Conservation (phyloP, 2,329 filamentous ascomycete species). For the Monosporascus sp. region DNA sequence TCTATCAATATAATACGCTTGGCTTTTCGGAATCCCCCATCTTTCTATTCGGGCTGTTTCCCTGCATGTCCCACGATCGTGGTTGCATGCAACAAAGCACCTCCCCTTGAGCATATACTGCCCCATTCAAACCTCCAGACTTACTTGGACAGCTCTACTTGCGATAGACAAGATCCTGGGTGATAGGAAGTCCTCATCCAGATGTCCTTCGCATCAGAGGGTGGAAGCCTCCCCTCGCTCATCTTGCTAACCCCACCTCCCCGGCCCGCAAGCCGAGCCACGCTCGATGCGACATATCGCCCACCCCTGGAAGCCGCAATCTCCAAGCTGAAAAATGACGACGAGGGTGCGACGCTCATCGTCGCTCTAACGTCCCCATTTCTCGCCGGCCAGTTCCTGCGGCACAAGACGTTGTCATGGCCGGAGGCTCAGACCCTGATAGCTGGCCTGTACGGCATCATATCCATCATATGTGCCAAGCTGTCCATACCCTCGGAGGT, state of each 20-base stretch:
- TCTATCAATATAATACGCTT: no score
- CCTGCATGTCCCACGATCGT: no score
- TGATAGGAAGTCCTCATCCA: no score
- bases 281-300: constrained; percentile 55
- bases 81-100: no score
- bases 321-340: constrained; percentile 36
- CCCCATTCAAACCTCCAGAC: no score
- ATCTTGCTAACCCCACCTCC: constrained; percentile 62
- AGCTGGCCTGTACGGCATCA: constrained; percentile 70
- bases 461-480: constrained; percentile 65
- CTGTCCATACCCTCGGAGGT: constrained; percentile 55
- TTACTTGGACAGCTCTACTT: no score
- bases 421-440: constrained; percentile 65
- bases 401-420: constrained; percentile 56
- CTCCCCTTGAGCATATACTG: no score
- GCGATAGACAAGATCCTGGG: no score
- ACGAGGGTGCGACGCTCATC: constrained; percentile 33
- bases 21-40: no score
- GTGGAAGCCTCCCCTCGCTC: constrained; percentile 38
- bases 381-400: constrained; percentile 45
- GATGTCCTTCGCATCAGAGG: no score
- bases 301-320: constrained; percentile 52
- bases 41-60: no score
- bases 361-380: constrained; percentile 59
- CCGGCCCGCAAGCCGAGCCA: constrained; percentile 41